Base-by-base conservation (phyloP, 2,329 filamentous ascomycete species). In the Zasmidium cellare region DNA sequence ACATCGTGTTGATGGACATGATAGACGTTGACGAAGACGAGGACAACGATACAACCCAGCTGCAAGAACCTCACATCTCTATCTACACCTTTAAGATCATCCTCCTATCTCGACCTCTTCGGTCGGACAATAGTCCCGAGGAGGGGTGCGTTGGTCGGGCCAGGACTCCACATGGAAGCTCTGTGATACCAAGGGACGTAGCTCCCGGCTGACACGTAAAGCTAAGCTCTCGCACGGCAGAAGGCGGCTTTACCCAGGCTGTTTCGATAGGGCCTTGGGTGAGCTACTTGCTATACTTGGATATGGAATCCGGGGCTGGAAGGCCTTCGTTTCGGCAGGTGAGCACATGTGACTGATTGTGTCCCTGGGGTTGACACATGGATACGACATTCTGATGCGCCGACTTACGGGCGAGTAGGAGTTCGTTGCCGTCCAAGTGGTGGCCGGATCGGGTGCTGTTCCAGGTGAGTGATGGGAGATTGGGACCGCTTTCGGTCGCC, bases 101-200 rank as follows among this genome's bases (percentile, higher is more conserved):
- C 35, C 7, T 5, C 35, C 35, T 41, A 41, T 41, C 35, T 41
- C 35, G 35, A 41, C 35, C 35, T 16, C n/a, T 14, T 41, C 16
- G 35, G 35, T 41, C 31, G 50, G 50, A 25, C 18, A 24, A 16
- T 18, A 22, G 14, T 53, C 22, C 51, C 51, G 51, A 53, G 23
- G 35, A 44, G 51, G 51, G 51, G 18, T 22, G 9, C 25, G 22
- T 46, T 53, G 46, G 5, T 44, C 51, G 51, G 41, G n/a, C 38
- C 38, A 28, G 51, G 51, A 46, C n/a, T 53, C 51, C 51, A 53
- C 24, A 41, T 41, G 35, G 35, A 18, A 41, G 35, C 35, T 41
- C 35, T 41, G 35, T 41, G 35, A 41, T 41, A 41, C 35, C 35
- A 41, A 41, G 35, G 35, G 7, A 41, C n/a, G 35, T 41, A 41